phyloP scores from a whole-genome alignment of 305 asterid species.

The Rubia balearica region DNA sequence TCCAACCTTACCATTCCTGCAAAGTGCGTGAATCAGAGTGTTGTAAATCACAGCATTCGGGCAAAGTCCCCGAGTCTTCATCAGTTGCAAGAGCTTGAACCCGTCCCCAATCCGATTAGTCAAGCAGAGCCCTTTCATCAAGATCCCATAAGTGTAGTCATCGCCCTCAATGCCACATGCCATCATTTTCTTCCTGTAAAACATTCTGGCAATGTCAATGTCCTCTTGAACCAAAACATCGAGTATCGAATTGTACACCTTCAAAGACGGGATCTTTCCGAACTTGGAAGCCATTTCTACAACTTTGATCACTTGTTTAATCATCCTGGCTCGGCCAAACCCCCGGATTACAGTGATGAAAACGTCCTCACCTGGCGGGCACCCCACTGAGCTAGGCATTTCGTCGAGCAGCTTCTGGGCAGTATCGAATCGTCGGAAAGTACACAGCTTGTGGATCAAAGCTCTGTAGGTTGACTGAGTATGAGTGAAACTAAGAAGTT shows the following conservation, averaged over 20 bases:
- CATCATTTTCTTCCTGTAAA: slow-evolving; percentile 77
- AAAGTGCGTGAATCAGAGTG: slow-evolving; percentile 63
- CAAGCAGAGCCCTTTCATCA: slow-evolving; percentile 89
- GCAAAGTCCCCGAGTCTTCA: slow-evolving; percentile 46
- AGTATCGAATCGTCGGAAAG: slow-evolving; percentile 37
- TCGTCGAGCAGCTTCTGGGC: slow-evolving; percentile 66
- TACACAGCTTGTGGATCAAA: slow-evolving; percentile 63
- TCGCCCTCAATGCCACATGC: slow-evolving; percentile 58
- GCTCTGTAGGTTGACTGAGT: slow-evolving; percentile 63
- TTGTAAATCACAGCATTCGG: slow-evolving; percentile 67
- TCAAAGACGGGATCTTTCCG: slow-evolving; percentile 59
- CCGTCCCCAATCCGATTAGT: slow-evolving; percentile 86
- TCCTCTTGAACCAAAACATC: slow-evolving; percentile 82
- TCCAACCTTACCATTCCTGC: slow-evolving; percentile 79
- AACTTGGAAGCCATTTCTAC: slow-evolving; percentile 50
- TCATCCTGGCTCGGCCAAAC: slow-evolving; percentile 60
- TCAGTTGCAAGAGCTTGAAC: slow-evolving; percentile 63
- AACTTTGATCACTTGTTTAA: slow-evolving; percentile 48
- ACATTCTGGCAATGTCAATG: slow-evolving; percentile 77
- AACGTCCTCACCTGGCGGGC: slow-evolving; percentile 55
- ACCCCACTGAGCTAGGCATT: slow-evolving; percentile 57
- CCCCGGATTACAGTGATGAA: slow-evolving; percentile 71
- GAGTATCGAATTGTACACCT: slow-evolving; percentile 65
- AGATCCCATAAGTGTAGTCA: slow-evolving; percentile 71
- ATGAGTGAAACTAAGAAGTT: slow-evolving; percentile 53